These are phyloP conservation scores for Immersiporthe knoxdaviesiana DNA, from an alignment of 2,329 filamentous ascomycete species.

Conservation along the genomic window DNA sequence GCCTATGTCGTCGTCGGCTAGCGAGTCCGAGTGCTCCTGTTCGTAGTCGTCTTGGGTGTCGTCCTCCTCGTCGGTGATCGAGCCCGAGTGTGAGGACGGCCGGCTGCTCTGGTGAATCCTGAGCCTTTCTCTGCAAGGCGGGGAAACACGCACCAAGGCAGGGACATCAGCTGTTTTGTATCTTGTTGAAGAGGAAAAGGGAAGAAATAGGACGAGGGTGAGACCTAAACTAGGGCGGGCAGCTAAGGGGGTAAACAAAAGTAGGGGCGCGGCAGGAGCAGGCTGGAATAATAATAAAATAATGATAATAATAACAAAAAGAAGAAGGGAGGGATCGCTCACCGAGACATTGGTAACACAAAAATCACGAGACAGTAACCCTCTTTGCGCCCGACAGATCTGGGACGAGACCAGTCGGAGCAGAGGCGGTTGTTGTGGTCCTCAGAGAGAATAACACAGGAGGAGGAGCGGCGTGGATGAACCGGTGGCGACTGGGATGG, in stretches of 20 bases:
- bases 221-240: constrained; percentile 2
- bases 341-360: constrained; percentile 41
- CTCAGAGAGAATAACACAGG: constrained; percentile 12
- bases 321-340: constrained; percentile 5
- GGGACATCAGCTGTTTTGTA: constrained; percentile 15
- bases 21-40: constrained; percentile 39
- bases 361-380: constrained; percentile 33
- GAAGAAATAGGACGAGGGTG: too few species aligned
- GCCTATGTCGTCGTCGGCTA: constrained; percentile 26
- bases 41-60: constrained; percentile 43
- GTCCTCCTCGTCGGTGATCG: constrained; percentile 46
- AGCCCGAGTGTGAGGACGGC: constrained; percentile 38
- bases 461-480: background rate
- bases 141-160: constrained; percentile 1
- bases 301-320: background rate
- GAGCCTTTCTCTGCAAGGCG: constrained; percentile 21
- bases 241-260: constrained; percentile 1
- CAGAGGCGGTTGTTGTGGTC: constrained; percentile 41
- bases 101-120: constrained; percentile 34
- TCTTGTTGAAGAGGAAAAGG: background rate
- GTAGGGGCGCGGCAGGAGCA: background rate
- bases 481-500: constrained; percentile 24
- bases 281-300: background rate
- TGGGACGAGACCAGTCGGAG: constrained; percentile 48
- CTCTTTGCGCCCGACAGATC: constrained; percentile 49